A percentile compares a stretch with the other conserved stretches of the same genome.
Conservation (phyloP, 1,284 basidiomycete genomes). For the Irpex sp. region DNA sequence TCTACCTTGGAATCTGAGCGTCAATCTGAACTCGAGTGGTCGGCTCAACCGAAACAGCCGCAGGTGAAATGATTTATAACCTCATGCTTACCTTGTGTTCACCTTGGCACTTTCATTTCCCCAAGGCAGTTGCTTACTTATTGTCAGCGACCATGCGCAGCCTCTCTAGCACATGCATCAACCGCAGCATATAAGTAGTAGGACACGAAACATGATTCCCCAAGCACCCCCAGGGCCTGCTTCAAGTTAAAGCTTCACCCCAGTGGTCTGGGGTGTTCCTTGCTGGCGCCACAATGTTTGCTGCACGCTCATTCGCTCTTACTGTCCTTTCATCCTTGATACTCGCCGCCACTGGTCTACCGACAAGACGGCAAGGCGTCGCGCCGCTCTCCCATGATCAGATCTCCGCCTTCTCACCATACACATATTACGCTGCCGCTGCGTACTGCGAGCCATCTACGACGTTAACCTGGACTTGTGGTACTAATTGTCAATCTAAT, state of each 20-base stretch:
- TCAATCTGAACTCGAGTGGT: too few relatives aligned
- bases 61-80: too few relatives aligned
- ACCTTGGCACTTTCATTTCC: too few relatives aligned
- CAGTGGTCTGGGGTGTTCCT: neutral
- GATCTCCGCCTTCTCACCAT: conserved; percentile 34
- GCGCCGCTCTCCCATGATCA: conserved; percentile 28
- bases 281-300: neutral
- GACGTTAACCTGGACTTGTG: conserved; percentile 33
- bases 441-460: conserved; percentile 31
- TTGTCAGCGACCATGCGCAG: too few relatives aligned
- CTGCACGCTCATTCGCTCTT: neutral
- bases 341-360: neutral
- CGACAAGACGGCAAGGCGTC: conserved; percentile 19
- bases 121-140: too few relatives aligned
- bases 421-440: conserved; percentile 35
- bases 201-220: too few relatives aligned
- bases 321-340: neutral
- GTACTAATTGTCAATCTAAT: conserved; percentile 41
- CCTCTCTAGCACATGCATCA: too few relatives aligned
- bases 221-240: too few relatives aligned
- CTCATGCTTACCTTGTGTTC: too few relatives aligned
- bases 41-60: too few relatives aligned
- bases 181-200: too few relatives aligned
- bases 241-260: neutral
- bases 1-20: too few relatives aligned